Evolutionary conservation across 2,329 filamentous ascomycete species (phyloP), one percentile per base, ranked within the genome.

Genomic region (Emmonsia crescens): DNA sequence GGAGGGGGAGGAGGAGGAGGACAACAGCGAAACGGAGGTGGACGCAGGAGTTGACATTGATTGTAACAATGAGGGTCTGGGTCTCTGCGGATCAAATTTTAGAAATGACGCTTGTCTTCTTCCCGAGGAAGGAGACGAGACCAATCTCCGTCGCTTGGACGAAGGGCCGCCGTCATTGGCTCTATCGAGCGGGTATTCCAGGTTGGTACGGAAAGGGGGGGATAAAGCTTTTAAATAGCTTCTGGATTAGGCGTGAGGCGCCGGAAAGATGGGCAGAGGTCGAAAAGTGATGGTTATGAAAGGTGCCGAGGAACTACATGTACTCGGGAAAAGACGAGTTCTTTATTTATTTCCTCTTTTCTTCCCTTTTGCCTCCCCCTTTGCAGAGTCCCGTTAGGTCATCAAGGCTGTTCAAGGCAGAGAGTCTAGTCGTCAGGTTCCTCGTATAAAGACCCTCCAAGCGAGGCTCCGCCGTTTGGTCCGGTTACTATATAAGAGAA

Each of bases 71-170:
- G 14, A 21, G 33, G n/a, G 52, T 49, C 54, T 40, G n/a, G 21
- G 19, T 44, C 14, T 36, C n/a, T 49, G 56, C 10, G 4, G 38
- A 31, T n/a, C 36, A 31, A 40, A 52, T 14, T 60, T 60, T 29
- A 63, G 19, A 27, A 46, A 38, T 21, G 48, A 21, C 19, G 61
- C 64, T 64, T 61, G 63, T 64, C 63, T 60, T 55, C n/a, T 33
- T 42, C 33, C 24, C 2, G 46, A 59, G 52, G 60, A 52, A 61
- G 65, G 62, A 66, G 69, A 68, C 62, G 70, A 72, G 66, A 68
- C 67, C 68, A 72, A 66, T 68, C 71, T 73, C 71, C 71, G 69
- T 64, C 70, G 68, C 64, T 70, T 69, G 44, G 65, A 66, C 63
- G 67, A 68, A 67, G 66, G 68, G 48, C 63, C 69, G 48, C 61